phyloP scores from a whole-genome alignment of 768 basidiomycete genomes.

The Termitomyces sp. region DNA sequence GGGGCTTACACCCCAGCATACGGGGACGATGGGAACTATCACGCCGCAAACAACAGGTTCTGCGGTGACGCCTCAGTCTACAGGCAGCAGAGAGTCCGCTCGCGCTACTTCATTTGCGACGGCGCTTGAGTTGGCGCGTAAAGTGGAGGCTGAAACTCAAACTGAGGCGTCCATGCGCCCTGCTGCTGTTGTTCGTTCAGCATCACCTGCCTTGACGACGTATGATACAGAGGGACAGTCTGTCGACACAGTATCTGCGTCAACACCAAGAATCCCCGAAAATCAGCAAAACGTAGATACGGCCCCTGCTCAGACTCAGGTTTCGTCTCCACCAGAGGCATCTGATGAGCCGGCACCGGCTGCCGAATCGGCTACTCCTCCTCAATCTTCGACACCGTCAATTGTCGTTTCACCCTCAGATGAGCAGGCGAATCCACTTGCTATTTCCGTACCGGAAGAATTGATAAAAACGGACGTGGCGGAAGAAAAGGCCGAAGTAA shows the following conservation, averaged over 20 bases:
- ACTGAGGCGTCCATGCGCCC: slow-evolving; percentile 11
- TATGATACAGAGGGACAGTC: background rate
- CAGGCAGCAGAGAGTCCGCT: slow-evolving; percentile 11
- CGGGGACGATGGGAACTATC: background rate
- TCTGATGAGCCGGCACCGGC: background rate
- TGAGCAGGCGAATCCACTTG: background rate
- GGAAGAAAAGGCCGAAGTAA: background rate
- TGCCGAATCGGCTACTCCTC: background rate
- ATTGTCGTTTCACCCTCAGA: slow-evolving; percentile 8
- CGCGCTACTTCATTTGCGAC: slow-evolving; percentile 31
- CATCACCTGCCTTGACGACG: slow-evolving; percentile 7
- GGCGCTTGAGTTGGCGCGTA: slow-evolving; percentile 35
- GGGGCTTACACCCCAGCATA: slow-evolving; percentile 8
- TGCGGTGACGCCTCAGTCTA: slow-evolving; percentile 8
- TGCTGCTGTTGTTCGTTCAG: slow-evolving; percentile 13
- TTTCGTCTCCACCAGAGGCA: background rate
- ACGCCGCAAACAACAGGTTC: slow-evolving; percentile 6
- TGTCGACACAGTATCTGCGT: background rate
- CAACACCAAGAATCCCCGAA: background rate
- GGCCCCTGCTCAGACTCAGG: background rate
- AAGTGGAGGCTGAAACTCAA: slow-evolving; percentile 30
- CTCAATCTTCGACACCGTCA: slow-evolving; percentile 1
- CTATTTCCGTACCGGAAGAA: background rate
- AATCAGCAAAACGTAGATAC: background rate
- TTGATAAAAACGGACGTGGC: background rate